A percentile compares a stretch with the other conserved stretches of the same genome.
phyloP scores from a whole-genome alignment of 345 rosid genomes.

The Brassica cretica region DNA sequence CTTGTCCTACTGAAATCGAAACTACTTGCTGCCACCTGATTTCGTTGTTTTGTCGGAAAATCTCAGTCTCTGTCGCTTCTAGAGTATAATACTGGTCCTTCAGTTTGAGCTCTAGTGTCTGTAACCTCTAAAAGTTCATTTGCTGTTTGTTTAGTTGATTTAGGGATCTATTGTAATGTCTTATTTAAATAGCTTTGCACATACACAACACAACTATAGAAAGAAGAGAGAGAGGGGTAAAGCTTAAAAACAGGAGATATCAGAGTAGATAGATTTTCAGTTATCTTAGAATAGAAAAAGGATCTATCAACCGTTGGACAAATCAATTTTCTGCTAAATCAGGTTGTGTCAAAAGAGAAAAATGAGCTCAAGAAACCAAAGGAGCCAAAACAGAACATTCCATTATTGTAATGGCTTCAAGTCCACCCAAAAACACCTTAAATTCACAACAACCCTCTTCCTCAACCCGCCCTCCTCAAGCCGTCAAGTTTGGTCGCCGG shows the following conservation, averaged over 20 bases:
- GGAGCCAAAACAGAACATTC: slow-evolving; percentile 25
- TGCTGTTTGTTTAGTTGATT: not conserved
- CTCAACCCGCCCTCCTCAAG: slow-evolving; percentile 52
- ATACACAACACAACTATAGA: not conserved
- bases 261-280: slow-evolving; percentile 18
- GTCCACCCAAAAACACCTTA: slow-evolving; percentile 47
- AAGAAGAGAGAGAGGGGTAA: slow-evolving; percentile 24
- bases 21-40: not conserved
- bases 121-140: not conserved
- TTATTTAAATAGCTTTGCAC: slow-evolving; percentile 7
- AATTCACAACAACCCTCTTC: slow-evolving; percentile 47
- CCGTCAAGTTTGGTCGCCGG: slow-evolving; percentile 60
- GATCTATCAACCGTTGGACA: slow-evolving; percentile 27
- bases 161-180: not conserved
- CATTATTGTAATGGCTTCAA: slow-evolving; percentile 38
- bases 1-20: not conserved
- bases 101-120: not conserved
- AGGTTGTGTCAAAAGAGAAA: slow-evolving; percentile 30
- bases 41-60: not conserved
- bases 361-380: slow-evolving; percentile 36
- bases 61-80: not conserved
- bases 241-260: slow-evolving; percentile 38
- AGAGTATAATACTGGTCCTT: not conserved
- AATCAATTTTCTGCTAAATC: slow-evolving; percentile 13
- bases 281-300: slow-evolving; percentile 35